Base-by-base conservation (phyloP, 2,329 filamentous ascomycete genomes). In the Aureobasidium namibiae region DNA sequence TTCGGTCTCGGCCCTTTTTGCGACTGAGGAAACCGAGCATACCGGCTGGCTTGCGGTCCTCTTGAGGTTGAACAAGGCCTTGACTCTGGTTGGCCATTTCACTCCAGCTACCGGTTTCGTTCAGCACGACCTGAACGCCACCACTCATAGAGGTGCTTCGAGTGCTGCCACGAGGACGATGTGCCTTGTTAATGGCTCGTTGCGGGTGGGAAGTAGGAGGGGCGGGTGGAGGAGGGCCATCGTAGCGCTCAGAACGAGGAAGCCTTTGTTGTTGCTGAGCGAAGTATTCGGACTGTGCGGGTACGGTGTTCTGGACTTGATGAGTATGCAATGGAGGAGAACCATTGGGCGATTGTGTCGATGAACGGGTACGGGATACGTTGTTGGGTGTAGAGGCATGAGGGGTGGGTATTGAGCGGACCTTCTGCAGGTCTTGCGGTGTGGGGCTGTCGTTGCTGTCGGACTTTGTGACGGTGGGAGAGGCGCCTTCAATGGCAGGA, bases 11-110 rank as follows among this genome's bases (percentile, higher is more conserved):
- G 29, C 92, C 90, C 77, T 90, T 96, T 76, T 95, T 96, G 68
- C 92, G 82, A 64, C 83, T 89, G 62, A 97, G 78, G 72, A 99
- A 95, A 1, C 90, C 89, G 64, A 97, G 87, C 81, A 96, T 92
- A 56, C 92, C 90, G 18, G 86, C 85, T n/a, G 85, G 83, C 64
- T 81, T 75, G 61, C 81, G 76, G 10, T 68, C 72, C 71, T 80
- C 87, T 65, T 75, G 78, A 61, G 49, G 61, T 64, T 61, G 85
- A 83, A 77, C 66, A 39, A 92, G 77, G 3, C 87, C 91, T 53
- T 87, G 82, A 67, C 90, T 92, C 67, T 92, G 88, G 61, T 92
- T 87, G 50, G 90, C 90, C 70, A 96, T 82, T 63, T 95, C 89
- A 48, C 88, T 92, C 92, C 92, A 97, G 72, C 88, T 92, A 61